These are phyloP conservation scores for Sechiopsis laciniata DNA, from an alignment of 306 rosid species.

Conservation along the genomic window DNA sequence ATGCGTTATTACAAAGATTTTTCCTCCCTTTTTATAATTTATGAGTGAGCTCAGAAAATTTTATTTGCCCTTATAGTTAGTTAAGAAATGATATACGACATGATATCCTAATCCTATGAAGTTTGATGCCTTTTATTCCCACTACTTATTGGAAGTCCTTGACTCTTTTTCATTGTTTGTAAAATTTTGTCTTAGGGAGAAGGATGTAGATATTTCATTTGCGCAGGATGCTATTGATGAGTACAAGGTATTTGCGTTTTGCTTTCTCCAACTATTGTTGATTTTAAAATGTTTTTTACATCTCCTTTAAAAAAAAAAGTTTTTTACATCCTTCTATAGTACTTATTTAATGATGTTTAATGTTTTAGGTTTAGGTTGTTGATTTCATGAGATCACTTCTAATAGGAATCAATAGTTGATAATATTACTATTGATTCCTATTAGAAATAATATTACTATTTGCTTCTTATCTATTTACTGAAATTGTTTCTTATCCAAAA, in stretches of 20 bases:
- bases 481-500: too few species aligned
- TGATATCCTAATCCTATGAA: neutral
- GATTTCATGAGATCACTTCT: neutral
- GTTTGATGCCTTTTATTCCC: neutral
- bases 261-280: slow-evolving; percentile 8
- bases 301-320: neutral
- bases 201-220: slow-evolving; percentile 84
- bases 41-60: neutral
- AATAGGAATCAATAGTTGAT: neutral
- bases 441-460: too few species aligned
- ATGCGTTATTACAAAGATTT: neutral
- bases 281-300: neutral
- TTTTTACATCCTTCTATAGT: neutral
- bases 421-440: too few species aligned
- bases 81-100: slow-evolving; percentile 12
- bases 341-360: neutral
- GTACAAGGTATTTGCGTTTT: slow-evolving; percentile 58
- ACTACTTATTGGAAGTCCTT: slow-evolving; percentile 15
- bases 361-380: slow-evolving; percentile 12
- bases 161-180: slow-evolving; percentile 26
- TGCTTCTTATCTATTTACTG: too few species aligned
- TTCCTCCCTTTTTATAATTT: neutral
- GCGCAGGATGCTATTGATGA: slow-evolving; percentile 95
- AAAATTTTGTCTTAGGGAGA: slow-evolving; percentile 64
- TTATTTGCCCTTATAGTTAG: neutral